A percentile compares a stretch with the other conserved stretches of the same genome.
phyloP scores from a whole-genome alignment of 2,329 filamentous ascomycete genomes.

The Epicoccum nigrum region DNA sequence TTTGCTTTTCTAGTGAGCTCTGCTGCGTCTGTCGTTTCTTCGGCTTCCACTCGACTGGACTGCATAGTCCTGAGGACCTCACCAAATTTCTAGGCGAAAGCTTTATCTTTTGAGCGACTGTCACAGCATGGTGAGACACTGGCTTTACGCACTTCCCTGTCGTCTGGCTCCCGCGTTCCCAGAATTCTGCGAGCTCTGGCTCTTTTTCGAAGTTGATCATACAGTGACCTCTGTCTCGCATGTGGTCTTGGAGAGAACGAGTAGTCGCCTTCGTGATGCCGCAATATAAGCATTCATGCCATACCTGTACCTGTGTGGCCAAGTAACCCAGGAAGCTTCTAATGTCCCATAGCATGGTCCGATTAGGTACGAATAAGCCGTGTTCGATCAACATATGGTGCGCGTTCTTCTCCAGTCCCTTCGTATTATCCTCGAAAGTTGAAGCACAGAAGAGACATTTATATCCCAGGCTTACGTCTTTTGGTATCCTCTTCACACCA shows the following conservation, averaged over 20 bases:
- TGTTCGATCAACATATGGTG: constrained; percentile 1
- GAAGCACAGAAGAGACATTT: constrained; percentile 6
- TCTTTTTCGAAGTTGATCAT: constrained; percentile 40
- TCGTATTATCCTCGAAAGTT: not conserved
- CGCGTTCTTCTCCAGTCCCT: not conserved
- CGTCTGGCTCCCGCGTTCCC: constrained; percentile 9
- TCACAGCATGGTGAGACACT: no score
- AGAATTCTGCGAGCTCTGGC: constrained; percentile 43
- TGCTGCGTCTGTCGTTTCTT: no score
- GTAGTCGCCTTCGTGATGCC: constrained; percentile 32
- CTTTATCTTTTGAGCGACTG: not conserved
- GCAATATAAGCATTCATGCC: constrained; percentile 46
- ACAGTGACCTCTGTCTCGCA: constrained; percentile 46
- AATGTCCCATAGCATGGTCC: constrained; percentile 26
- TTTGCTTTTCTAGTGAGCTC: not conserved
- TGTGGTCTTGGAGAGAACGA: constrained; percentile 39
- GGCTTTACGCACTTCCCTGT: not conserved
- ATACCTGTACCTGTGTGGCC: constrained; percentile 28
- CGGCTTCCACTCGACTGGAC: no score
- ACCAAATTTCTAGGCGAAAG: not conserved
- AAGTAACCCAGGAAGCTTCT: constrained; percentile 40
- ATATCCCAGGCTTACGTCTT: not conserved
- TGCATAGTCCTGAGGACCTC: not conserved
- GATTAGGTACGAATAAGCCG: constrained; percentile 1
- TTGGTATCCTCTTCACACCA: not conserved